Conservation (phyloP, 2,329 filamentous ascomycete genomes). For the Myriosclerotinia curreyana region DNA sequence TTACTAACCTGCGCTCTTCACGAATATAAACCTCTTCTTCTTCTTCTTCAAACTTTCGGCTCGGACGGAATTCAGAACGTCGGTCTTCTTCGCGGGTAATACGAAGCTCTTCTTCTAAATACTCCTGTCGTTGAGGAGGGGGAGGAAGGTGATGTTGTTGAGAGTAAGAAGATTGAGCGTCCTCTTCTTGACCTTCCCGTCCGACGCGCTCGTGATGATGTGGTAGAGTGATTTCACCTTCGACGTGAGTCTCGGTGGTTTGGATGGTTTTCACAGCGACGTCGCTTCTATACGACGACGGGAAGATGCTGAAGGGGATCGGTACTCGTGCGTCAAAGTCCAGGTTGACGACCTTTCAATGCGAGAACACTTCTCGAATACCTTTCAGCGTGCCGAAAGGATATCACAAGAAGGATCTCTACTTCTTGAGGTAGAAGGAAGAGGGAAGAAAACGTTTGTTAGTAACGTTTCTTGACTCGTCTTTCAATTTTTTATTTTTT, state of each 20-base stretch:
- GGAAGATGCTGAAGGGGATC: constrained; percentile 99
- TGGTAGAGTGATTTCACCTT: constrained; percentile 78
- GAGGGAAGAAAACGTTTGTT: constrained; percentile 40
- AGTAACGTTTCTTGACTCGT: constrained; percentile 25
- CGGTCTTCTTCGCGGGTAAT: constrained; percentile 74
- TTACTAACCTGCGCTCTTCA: constrained; percentile 54
- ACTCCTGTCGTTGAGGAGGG: constrained; percentile 49
- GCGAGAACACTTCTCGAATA: constrained; percentile 68
- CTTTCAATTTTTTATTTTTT: constrained; percentile 23
- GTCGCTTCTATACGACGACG: constrained; percentile 84
- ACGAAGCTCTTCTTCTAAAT: constrained; percentile 73
- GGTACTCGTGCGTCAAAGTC: constrained; percentile 99
- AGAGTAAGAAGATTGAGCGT: constrained; percentile 60
- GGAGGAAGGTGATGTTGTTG: constrained; percentile 4
- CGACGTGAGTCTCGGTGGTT: constrained; percentile 69
- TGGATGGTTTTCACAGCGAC: constrained; percentile 53
- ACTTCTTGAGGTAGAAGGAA: constrained; percentile 55
- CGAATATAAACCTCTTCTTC: constrained; percentile 51
- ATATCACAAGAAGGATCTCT: constrained; percentile 66
- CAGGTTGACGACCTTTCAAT: constrained; percentile 86
- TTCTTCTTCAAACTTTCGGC: constrained; percentile 45
- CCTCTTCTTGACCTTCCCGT: constrained; percentile 90
- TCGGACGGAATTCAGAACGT: constrained; percentile 62
- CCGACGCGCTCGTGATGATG: constrained; percentile 72
- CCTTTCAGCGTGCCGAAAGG: constrained; percentile 62